Base-by-base conservation (phyloP, 1,139 yeast species). In the Meyerozyma guilliermondii region DNA sequence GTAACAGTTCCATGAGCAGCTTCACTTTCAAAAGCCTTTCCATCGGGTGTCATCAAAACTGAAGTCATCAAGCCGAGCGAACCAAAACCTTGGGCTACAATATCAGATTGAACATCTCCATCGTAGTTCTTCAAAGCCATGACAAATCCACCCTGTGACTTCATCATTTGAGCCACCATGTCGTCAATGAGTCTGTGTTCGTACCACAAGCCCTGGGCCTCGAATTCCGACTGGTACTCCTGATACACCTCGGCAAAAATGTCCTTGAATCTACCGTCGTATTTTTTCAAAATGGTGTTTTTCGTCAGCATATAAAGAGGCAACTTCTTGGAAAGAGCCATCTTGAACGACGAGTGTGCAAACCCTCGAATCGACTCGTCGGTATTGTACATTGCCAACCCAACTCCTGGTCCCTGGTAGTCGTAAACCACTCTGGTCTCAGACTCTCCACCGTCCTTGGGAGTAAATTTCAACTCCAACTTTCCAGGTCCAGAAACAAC, bases 1-100 rank as follows among this genome's bases (percentile, higher is more conserved):
- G 94, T 85, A 52, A 85, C 94, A 6, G 94, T 85, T 51, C 94
- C 94, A 57, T 85, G 94, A 34, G 94, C 94, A 48, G 94, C 94
- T 66, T 85, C 94, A 46, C 85, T 72, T 65, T 85, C 92, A 58
- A 81, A 85, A 13, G 91, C 79, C 65, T 83, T 83, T 31, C 94
- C 94, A 64, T 85, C 92, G 46, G 94, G 89, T n/a, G 92, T 82
- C 66, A 84, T 81, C 54, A 85, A 74, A 13, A 83, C 88, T 2
- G 92, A 85, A 16, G 94, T 85, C 94, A 85, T 85, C 53, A 85
- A 72, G 43, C 94, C 94, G 47, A 85, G 69, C 7, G 92, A 85
- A 23, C 94, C 94, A 54, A 85, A 85, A 38, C 94, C 94, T 66
- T 85, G 94, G 14, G 94, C 94, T 43, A 85, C 91, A 54, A 85